These are phyloP conservation scores for Cryphonectria parasitica DNA, from an alignment of 2,329 filamentous ascomycete species.

Conservation along the genomic window DNA sequence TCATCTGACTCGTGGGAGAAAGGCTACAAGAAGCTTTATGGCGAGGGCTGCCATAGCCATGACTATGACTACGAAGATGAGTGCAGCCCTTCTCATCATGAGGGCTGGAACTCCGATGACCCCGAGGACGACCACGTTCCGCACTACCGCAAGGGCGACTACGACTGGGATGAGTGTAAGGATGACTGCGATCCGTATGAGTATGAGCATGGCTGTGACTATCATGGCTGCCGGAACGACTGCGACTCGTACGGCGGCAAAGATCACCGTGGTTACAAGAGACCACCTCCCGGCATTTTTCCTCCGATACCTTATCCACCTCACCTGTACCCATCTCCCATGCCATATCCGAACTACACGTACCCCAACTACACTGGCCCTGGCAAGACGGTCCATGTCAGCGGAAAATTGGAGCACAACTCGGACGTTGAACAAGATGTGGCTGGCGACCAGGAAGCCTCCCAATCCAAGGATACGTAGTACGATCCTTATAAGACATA, in stretches of 20 bases:
- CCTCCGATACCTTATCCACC: constrained; percentile 9
- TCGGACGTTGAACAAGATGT: not conserved
- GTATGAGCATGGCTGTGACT: not conserved
- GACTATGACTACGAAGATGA: constrained; percentile 1
- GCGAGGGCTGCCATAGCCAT: not conserved
- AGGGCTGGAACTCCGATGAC: not conserved
- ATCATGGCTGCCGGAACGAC: not conserved
- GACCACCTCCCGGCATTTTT: constrained; percentile 18
- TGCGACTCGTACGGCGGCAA: not conserved
- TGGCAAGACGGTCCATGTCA: no score
- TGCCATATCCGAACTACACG: not conserved
- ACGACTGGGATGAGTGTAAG: not conserved
- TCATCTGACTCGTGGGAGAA: constrained; percentile 8
- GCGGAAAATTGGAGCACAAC: not conserved
- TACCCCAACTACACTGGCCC: not conserved
- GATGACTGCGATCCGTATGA: not conserved
- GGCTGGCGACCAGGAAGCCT: not conserved
- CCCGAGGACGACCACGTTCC: not conserved
- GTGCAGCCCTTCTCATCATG: not conserved
- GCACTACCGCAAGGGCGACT: not conserved
- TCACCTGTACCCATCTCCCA: not conserved
- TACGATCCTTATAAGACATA: not conserved
- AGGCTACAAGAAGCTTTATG: constrained; percentile 1
- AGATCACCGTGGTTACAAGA: constrained; percentile 3
- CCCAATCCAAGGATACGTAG: not conserved